Base-by-base conservation (phyloP, 192 early-diverging fungal genomes). In the Gigaspora rosea region DNA sequence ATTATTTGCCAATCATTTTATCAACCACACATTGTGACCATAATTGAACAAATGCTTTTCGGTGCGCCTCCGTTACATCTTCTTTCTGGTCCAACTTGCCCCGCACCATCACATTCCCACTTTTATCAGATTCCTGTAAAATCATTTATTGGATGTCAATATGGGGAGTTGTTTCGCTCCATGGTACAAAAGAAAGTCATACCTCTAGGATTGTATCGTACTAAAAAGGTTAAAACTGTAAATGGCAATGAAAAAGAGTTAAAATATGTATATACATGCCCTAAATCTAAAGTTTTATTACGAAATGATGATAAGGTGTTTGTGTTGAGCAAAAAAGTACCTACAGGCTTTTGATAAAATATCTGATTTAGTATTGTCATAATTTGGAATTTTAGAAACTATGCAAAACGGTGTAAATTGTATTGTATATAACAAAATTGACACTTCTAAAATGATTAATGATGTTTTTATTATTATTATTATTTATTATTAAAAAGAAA, bases 1-100 rank as follows among this genome's bases (percentile, higher is more conserved):
- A 76, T 76, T 15, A 76, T 76, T 46, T 76, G 75, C 56, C 75
- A 76, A 67, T 76, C 75, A 20, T 76, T 66, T 65, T 76, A 76
- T 67, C 75, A 76, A 51, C 75, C 75, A 54, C 75, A 76, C 18
- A n/a, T 76, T 0, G 75, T 76, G 20, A 49, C 64, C 1, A 76
- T 67, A 50, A 76, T 76, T 47, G 20, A 76, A 11, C 75, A 76
- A 56, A 41, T 76, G 32, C 64, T 76, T 47, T 76, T 76, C 66
- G 63, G 75, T 13, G 75, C 75, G 0, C 75, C 62, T 6, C 75
- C 75, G n/a, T 58, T 76, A n/a, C 75, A 66, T 22, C 41, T 76
- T 5, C 51, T 50, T 6, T 76, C 75, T 13, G 75, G 75, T 41
- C 33, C 64, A 33, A 76, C 49, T 8, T 76, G 61, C 35, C 35